Percentiles rank a stretch among this genome's conserved stretches.
Conservation (phyloP, 2,329 filamentous ascomycete species). For the Bipolaris sorokiniana region DNA sequence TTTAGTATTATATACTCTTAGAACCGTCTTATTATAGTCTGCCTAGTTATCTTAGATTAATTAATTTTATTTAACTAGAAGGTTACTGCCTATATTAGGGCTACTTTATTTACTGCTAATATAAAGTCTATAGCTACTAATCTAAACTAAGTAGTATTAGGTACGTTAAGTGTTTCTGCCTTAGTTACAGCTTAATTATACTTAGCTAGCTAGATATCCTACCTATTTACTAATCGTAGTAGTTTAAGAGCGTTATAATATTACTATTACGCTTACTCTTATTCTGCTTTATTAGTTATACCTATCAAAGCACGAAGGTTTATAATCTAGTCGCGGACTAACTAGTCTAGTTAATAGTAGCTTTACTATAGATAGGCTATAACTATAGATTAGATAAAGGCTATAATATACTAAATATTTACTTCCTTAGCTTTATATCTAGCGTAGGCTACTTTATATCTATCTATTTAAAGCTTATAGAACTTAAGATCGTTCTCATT, state of each 20-base stretch:
- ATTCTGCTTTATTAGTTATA: no score
- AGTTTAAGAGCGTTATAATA: background rate
- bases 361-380: background rate
- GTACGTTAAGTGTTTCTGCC: background rate
- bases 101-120: background rate
- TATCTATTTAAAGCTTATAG: no score
- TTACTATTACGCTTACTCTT: background rate
- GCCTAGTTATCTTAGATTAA: background rate
- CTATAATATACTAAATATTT: background rate
- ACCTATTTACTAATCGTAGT: background rate
- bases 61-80: background rate
- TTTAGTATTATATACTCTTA: background rate
- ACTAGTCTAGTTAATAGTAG: no score
- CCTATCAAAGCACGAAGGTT: no score
- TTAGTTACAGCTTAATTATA: background rate
- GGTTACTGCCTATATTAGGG: background rate
- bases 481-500: no score
- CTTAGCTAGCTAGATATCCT: background rate
- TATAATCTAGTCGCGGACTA: background rate
- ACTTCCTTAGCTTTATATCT: no score
- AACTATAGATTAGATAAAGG: background rate
- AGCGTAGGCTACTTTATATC: no score
- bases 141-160: background rate
- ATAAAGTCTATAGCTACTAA: background rate
- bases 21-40: background rate